These are phyloP conservation scores for Emmonsiellopsis sp. DNA, from an alignment of 2,329 filamentous ascomycete genomes.

Conservation along the genomic window DNA sequence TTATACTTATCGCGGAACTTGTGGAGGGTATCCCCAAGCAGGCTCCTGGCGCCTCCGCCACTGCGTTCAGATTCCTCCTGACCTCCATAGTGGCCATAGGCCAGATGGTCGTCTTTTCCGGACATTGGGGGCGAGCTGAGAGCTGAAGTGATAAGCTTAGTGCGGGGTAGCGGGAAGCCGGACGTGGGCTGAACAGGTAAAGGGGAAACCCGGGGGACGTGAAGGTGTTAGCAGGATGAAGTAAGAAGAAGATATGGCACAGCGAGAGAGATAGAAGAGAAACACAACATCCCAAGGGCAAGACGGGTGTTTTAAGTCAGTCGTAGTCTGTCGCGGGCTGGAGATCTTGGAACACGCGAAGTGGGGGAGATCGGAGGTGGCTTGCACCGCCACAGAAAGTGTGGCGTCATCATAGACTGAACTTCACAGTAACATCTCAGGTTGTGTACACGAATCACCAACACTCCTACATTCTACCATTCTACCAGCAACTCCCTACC, in stretches of 20 bases:
- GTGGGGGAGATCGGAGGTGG: not conserved
- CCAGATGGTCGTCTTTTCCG: constrained; percentile 42
- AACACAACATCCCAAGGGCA: no score
- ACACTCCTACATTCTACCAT: no score
- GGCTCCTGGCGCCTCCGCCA: constrained; percentile 35
- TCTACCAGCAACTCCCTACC: no score
- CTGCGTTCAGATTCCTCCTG: constrained; percentile 24
- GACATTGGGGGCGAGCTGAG: constrained; percentile 21
- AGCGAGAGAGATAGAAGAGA: not conserved
- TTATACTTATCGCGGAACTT: constrained; percentile 36
- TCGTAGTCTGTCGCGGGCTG: no score
- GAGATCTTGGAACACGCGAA: not conserved
- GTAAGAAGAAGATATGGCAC: not conserved
- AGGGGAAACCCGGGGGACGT: no score
- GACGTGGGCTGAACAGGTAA: not conserved
- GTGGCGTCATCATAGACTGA: not conserved
- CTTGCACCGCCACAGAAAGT: not conserved
- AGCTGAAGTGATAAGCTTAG: not conserved
- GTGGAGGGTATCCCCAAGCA: constrained; percentile 45
- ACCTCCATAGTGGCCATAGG: constrained; percentile 45
- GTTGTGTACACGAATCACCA: no score
- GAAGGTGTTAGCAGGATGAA: not conserved
- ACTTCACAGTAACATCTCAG: no score
- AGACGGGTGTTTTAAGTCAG: no score
- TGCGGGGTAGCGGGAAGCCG: not conserved